Evolutionary conservation across 805 yeast species (phyloP).

Genomic region (Wickerhamiella siamensis): DNA sequence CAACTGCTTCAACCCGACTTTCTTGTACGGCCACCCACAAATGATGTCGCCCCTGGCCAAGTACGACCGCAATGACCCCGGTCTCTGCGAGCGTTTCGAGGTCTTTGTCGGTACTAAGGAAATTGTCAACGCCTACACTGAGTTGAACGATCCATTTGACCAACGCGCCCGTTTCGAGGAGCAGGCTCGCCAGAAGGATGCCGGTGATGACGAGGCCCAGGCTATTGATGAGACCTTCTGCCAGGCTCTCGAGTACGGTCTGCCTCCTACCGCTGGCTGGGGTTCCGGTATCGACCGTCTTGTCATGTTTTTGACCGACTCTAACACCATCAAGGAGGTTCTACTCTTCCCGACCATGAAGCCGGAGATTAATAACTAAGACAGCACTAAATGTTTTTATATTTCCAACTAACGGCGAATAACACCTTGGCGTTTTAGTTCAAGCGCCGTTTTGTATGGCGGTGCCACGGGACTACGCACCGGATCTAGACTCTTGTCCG

Average conservation of each 20-base stretch:
- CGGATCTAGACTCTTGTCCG: conserved; percentile 55
- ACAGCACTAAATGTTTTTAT: neutral
- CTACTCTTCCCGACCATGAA: conserved; percentile 96
- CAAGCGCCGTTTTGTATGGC: conserved; percentile 85
- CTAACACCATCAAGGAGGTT: conserved; percentile 95
- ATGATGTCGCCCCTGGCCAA: conserved; percentile 99
- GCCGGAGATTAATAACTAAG: conserved; percentile 49
- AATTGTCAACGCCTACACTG: conserved; percentile 96
- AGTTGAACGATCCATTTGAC: conserved; percentile 96
- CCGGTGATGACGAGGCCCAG: conserved; percentile 99
- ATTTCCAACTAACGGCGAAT: neutral
- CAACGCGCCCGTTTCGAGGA: conserved; percentile 96
- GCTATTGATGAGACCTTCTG: conserved; percentile 91
- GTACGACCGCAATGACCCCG: conserved; percentile 82
- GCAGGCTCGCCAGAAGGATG: conserved; percentile 96
- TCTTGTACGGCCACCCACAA: conserved; percentile 97
- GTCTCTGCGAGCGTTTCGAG: conserved; percentile 95
- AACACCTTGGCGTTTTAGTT: conserved; percentile 64
- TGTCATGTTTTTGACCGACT: conserved; percentile 94
- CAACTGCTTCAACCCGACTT: conserved; percentile 88
- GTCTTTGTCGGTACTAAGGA: conserved; percentile 98
- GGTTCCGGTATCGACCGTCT: conserved; percentile 98
- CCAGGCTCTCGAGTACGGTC: conserved; percentile 93
- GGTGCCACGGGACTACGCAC: conserved; percentile 95
- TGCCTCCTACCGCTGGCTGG: conserved; percentile 99